Evolutionary conservation across 2,329 filamentous ascomycete genomes (phyloP), one percentile per base, ranked within the genome.

Genomic region (Ceratocystis harringtonii): DNA sequence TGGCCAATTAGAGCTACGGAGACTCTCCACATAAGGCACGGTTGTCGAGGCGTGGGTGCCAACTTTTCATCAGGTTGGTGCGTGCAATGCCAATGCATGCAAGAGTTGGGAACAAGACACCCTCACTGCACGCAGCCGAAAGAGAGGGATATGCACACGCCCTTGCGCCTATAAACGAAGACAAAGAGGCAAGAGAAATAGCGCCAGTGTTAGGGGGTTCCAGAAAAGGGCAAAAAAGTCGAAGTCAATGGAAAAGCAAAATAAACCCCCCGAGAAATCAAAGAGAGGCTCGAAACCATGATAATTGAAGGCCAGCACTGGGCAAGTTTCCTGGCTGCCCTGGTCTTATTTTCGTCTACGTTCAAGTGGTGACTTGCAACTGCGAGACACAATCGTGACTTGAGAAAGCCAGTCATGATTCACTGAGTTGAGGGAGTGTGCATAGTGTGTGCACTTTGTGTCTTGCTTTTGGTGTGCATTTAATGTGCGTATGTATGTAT

Each of bases 121-220:
- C 22, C 25, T 19, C 52, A 30, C 48, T 57, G 25, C 52, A 57
- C 28, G 52, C 52, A 57, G 52, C 52, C 52, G 22, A 28, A 57
- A 57, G 52, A 57, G 19, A 57, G 36, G 30, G 52, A 57, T 57
- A 57, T 57, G 25, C 52, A 57, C 52, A 57, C 52, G 52, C 52
- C 52, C 52, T 57, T 57, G 30, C 52, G 25, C 52, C 52, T 32
- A 57, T 3, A 57, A 52, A 25, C n/a, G 22, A n/a, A n/a, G 22
- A 52, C 10, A 32, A 57, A 57, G 52, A 57, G 22, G 25, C 22
- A 30, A 15, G n/a, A 57, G 22, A 57, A 25, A 57, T 12, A 52
- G 15, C 7, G 3, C n/a, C 25, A 57, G 25, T 7, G 17, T 32
- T 30, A 57, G 10, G 52, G 52, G 12, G 22, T 32, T 25, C 52